phyloP scores from a whole-genome alignment of 352 stramenopile genomes.

The Pythium dissotocum region DNA sequence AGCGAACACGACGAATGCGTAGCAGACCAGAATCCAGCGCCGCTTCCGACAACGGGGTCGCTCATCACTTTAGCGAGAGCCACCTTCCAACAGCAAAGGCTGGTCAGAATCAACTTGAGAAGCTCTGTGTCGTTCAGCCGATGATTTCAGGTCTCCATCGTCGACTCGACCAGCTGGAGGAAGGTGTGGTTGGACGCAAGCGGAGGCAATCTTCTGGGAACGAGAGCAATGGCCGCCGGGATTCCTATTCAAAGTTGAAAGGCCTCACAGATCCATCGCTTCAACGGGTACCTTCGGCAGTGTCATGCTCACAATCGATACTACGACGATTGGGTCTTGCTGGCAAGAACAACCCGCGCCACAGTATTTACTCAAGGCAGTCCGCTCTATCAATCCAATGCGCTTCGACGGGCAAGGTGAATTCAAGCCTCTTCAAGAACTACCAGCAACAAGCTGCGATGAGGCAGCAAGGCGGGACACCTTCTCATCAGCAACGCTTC shows the following conservation, averaged over 20 bases:
- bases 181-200: neutral
- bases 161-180: neutral
- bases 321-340: neutral
- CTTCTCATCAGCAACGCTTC: constrained; percentile 37
- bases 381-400: constrained; percentile 8
- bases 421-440: constrained; percentile 8
- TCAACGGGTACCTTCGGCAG: neutral
- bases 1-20: constrained; percentile 4
- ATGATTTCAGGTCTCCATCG: neutral
- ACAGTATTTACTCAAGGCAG: constrained; percentile 11
- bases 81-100: neutral
- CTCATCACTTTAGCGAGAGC: neutral
- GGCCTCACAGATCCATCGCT: neutral
- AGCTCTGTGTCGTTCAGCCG: constrained; percentile 22
- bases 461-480: neutral
- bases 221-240: neutral
- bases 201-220: neutral
- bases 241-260: neutral
- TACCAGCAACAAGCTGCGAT: constrained; percentile 17
- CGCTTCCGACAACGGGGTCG: constrained; percentile 9
- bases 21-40: constrained; percentile 8
- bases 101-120: neutral
- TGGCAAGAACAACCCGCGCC: neutral
- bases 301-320: neutral
- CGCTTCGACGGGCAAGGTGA: constrained; percentile 1